Conservation (phyloP, 1,139 yeast genomes). For the Sugiyamaella xylanicola region DNA sequence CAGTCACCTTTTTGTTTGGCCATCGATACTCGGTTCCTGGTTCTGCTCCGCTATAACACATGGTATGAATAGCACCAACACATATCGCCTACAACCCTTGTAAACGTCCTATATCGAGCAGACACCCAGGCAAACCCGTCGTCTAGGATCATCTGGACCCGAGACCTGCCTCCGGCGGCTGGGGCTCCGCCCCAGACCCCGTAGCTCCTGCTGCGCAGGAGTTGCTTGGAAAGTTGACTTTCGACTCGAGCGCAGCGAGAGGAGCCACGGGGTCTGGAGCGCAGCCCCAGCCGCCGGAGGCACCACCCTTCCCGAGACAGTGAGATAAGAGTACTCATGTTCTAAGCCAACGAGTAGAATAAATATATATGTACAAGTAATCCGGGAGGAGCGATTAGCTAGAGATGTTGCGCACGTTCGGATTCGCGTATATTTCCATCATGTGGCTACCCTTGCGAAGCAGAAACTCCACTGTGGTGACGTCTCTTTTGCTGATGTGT, state of each 20-base stretch:
- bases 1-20: too few species aligned
- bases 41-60: too few species aligned
- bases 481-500: slow-evolving; percentile 71
- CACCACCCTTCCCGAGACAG: background rate
- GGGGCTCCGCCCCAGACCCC: background rate
- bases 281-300: background rate
- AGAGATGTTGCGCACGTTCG: slow-evolving; percentile 38
- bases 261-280: background rate
- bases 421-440: slow-evolving; percentile 65
- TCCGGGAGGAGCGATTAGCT: background rate
- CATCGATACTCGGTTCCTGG: too few species aligned
- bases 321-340: background rate
- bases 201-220: background rate
- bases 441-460: slow-evolving; percentile 74
- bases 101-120: too few species aligned
- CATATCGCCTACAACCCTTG: too few species aligned
- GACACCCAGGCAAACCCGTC: too few species aligned
- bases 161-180: background rate
- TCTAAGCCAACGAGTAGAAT: background rate
- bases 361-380: background rate
- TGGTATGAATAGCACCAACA: too few species aligned
- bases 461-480: slow-evolving; percentile 83
- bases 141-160: too few species aligned
- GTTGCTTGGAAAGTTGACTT: slow-evolving; percentile 17
- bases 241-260: slow-evolving; percentile 27